Evolutionary conservation across 2,329 filamentous ascomycete genomes (phyloP).

Genomic region (Periconia macrospinosa): DNA sequence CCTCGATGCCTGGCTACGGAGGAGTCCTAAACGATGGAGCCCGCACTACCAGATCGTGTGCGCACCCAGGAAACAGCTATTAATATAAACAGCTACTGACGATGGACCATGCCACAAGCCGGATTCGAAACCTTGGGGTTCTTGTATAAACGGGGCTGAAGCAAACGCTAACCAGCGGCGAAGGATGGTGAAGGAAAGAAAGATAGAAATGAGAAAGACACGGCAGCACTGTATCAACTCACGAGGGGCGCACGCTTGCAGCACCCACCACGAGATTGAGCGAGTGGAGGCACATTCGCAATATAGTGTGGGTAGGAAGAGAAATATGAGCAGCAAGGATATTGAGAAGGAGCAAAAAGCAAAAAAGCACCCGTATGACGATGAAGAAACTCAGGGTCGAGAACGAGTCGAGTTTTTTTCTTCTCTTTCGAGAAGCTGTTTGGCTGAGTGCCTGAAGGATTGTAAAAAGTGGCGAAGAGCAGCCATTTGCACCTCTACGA

Average conservation of each 20-base stretch:
- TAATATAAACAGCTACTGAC: constrained; percentile 34
- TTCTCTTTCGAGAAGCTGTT: constrained; percentile 30
- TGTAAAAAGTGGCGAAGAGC: constrained; percentile 42
- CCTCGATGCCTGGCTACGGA: constrained; percentile 23
- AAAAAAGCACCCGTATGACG: constrained; percentile 22
- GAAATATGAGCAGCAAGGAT: constrained; percentile 11
- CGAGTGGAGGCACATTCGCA: constrained; percentile 29
- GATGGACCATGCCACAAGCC: constrained; percentile 37
- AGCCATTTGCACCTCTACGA: not conserved
- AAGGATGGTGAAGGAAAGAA: constrained; percentile 16
- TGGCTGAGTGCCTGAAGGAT: constrained; percentile 39
- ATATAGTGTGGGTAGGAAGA: constrained; percentile 2
- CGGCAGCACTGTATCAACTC: constrained; percentile 24
- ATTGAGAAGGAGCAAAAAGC: constrained; percentile 32
- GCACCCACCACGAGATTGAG: constrained; percentile 19
- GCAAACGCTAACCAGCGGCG: constrained; percentile 22
- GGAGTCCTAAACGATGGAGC: constrained; percentile 40
- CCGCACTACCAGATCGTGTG: constrained; percentile 36
- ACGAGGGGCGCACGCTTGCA: constrained; percentile 27
- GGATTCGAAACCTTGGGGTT: constrained; percentile 20
- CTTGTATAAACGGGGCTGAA: constrained; percentile 28
- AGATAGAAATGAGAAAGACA: constrained; percentile 28
- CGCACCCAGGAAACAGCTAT: constrained; percentile 26
- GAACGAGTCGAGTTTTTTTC: constrained; percentile 18
- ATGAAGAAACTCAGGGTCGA: constrained; percentile 35